phyloP scores from a whole-genome alignment of 129 eudicot species.

The Flaveria sonorensis region DNA sequence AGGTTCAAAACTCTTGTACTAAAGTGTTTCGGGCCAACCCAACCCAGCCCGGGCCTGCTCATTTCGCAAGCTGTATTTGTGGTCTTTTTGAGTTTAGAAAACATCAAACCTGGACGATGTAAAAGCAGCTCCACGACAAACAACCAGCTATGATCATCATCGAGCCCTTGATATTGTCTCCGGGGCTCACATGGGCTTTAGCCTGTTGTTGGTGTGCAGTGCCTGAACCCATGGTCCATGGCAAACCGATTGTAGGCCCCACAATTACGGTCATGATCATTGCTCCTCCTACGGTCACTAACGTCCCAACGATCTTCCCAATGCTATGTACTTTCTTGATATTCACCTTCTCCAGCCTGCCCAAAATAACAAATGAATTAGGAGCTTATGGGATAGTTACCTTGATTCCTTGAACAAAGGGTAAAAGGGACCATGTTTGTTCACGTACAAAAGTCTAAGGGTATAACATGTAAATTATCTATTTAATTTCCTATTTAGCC shows the following conservation, averaged over 20 bases:
- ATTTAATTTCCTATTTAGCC: background rate
- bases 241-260: conserved; percentile 56
- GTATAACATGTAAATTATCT: background rate
- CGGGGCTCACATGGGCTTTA: conserved; percentile 26
- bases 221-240: conserved; percentile 47
- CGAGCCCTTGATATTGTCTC: conserved; percentile 42
- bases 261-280: conserved; percentile 68
- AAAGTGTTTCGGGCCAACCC: background rate
- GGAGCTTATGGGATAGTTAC: background rate
- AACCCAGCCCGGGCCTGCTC: background rate
- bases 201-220: conserved; percentile 25
- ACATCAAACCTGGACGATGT: conserved; percentile 41
- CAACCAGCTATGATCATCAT: conserved; percentile 42
- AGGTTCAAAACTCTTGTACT: background rate
- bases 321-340: conserved; percentile 56
- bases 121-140: conserved; percentile 42
- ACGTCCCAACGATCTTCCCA: conserved; percentile 63
- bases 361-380: background rate
- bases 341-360: conserved; percentile 65
- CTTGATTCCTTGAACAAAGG: background rate
- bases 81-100: background rate
- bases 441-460: background rate
- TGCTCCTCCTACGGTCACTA: conserved; percentile 71
- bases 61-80: no score
- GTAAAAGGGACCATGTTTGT: background rate